Percentiles rank a stretch among this genome's conserved stretches.
Conservation (phyloP, 768 basidiomycete genomes). For the Phallus indusiatus region DNA sequence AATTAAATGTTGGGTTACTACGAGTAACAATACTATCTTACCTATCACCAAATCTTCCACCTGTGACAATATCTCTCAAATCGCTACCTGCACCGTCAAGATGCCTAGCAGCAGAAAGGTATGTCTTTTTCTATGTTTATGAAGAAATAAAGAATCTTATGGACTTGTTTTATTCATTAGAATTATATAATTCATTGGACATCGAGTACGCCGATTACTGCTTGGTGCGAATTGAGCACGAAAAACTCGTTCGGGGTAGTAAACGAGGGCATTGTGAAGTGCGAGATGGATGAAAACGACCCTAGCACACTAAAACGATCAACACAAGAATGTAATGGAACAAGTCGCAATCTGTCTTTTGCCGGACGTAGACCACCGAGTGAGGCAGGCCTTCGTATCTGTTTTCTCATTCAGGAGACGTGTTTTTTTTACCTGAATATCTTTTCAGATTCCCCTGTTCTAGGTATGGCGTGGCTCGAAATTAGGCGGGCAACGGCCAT, state of each 20-base stretch:
- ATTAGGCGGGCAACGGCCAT: constrained; percentile 2
- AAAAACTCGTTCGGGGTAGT: neutral
- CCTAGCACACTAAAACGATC: neutral
- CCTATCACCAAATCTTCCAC: neutral
- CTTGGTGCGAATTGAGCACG: constrained; percentile 4
- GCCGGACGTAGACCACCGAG: neutral
- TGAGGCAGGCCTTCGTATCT: neutral
- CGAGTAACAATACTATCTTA: neutral
- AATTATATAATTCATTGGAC: constrained; percentile 4
- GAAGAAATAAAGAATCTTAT: neutral
- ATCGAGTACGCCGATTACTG: neutral
- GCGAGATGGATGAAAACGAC: constrained; percentile 2
- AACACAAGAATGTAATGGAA: neutral
- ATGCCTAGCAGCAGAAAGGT: neutral
- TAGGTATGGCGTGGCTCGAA: constrained; percentile 5
- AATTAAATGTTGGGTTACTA: constrained; percentile 5
- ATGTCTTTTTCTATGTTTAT: neutral
- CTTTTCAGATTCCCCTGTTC: neutral
- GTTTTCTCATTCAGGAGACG: neutral
- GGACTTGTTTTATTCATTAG: neutral
- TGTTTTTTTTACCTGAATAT: neutral
- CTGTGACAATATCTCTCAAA: neutral
- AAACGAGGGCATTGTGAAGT: neutral
- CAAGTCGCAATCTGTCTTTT: neutral
- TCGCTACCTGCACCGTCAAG: constrained; percentile 3